These are phyloP conservation scores for Sordaria brevicollis DNA, from an alignment of 495 filamentous ascomycete species.

Conservation along the genomic window DNA sequence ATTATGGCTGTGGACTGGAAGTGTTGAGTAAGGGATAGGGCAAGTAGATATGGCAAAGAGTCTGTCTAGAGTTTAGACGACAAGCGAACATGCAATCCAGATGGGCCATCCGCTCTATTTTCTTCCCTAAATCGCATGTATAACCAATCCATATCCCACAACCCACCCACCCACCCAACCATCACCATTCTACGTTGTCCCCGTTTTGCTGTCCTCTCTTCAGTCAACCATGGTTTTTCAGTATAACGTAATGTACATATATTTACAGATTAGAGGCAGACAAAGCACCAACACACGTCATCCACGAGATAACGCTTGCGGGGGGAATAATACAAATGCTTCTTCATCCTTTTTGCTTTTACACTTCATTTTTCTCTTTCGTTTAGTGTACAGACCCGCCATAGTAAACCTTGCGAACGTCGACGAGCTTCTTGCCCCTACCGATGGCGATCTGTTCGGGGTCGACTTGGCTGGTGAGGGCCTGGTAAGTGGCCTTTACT, in stretches of 20 bases:
- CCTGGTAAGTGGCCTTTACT: slow-evolving; percentile 78
- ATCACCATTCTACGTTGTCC: neutral
- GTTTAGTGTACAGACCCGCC: slow-evolving; percentile 53
- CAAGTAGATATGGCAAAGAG: neutral
- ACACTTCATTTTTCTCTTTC: neutral
- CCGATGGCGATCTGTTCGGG: slow-evolving; percentile 83
- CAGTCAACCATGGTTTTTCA: neutral
- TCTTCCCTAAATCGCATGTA: neutral
- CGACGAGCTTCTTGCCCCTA: slow-evolving; percentile 85
- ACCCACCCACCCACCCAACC: neutral
- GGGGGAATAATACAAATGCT: neutral
- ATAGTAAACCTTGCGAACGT: slow-evolving; percentile 96
- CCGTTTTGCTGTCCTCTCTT: neutral
- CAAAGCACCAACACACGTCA: neutral
- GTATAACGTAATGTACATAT: neutral
- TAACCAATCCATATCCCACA: neutral
- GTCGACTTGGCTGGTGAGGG: slow-evolving; percentile 67
- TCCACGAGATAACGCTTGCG: neutral
- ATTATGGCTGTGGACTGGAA: neutral
- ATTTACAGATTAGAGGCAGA: neutral
- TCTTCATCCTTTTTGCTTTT: neutral
- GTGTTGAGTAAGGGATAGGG: neutral
- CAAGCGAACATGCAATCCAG: neutral
- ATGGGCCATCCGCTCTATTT: neutral
- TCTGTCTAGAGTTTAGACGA: neutral